Evolutionary conservation across 2,329 filamentous ascomycete genomes (phyloP).

Genomic region (Myriosclerotinia curreyana): DNA sequence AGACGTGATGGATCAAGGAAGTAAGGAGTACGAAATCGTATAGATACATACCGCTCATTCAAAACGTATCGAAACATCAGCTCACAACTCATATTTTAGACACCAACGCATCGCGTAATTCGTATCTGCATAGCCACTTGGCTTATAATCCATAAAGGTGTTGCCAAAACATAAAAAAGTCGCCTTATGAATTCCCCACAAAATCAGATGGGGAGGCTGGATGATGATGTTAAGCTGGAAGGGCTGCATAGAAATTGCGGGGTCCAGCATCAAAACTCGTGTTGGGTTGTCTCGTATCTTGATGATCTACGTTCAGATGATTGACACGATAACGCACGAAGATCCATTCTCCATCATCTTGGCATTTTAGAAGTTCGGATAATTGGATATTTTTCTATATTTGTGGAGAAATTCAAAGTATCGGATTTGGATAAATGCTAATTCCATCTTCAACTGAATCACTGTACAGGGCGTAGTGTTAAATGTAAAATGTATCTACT

Average conservation of each 20-base stretch:
- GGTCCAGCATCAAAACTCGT: constrained; percentile 12
- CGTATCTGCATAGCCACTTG: constrained; percentile 23
- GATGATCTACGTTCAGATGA: constrained; percentile 19
- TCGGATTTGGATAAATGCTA: background rate
- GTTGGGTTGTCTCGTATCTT: constrained; percentile 16
- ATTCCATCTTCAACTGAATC: too few relatives aligned
- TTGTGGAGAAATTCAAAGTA: background rate
- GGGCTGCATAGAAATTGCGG: constrained; percentile 16
- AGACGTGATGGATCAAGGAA: constrained; percentile 17
- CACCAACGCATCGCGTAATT: constrained; percentile 16
- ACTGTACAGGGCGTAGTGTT: too few relatives aligned
- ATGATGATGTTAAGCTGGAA: background rate
- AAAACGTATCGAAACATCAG: constrained; percentile 10
- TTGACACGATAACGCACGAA: constrained; percentile 19
- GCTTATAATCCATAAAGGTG: background rate
- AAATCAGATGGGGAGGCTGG: background rate
- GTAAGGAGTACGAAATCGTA: constrained; percentile 8
- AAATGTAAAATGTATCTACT: too few relatives aligned
- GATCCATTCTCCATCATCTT: constrained; percentile 1
- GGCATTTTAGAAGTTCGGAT: background rate
- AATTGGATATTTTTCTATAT: background rate
- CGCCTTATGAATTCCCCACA: background rate
- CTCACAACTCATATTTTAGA: constrained; percentile 4
- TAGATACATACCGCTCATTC: background rate
- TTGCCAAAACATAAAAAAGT: constrained; percentile 1